Conservation (phyloP, 176 grass and related monocot species). For the Carex pumila region DNA sequence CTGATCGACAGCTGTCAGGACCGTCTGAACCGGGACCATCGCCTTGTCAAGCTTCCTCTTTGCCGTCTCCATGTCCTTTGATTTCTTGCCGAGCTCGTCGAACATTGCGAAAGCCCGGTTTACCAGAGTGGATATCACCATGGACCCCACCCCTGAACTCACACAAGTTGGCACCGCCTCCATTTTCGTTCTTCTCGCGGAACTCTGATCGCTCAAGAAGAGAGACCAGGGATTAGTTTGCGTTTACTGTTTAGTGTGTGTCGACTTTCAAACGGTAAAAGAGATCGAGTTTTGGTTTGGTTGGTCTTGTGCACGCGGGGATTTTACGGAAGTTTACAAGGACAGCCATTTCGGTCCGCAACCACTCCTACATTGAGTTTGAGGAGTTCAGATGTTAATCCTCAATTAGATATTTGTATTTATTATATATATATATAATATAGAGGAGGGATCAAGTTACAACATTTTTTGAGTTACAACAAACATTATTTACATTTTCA, state of each 20-base stretch:
- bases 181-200: background rate
- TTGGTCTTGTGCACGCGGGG: background rate
- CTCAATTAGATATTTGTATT: no score
- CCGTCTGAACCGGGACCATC: background rate
- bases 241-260: background rate
- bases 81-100: constrained; percentile 14
- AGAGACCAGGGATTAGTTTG: background rate
- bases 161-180: constrained; percentile 9
- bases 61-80: background rate
- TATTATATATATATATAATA: no score
- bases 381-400: no score
- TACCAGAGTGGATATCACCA: constrained; percentile 4
- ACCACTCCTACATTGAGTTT: no score
- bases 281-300: background rate
- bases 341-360: background rate
- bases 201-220: background rate
- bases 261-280: background rate
- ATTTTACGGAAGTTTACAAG: background rate
- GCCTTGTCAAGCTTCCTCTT: constrained; percentile 1
- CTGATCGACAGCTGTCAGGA: constrained; percentile 4
- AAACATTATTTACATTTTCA: no score
- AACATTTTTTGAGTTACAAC: no score
- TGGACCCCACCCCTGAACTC: constrained; percentile 15
- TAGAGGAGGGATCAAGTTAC: no score
- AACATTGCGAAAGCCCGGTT: constrained; percentile 12